Evolutionary conservation across 371 early-diverging fungal species (phyloP).

Genomic region (Mucor circinelloides): DNA sequence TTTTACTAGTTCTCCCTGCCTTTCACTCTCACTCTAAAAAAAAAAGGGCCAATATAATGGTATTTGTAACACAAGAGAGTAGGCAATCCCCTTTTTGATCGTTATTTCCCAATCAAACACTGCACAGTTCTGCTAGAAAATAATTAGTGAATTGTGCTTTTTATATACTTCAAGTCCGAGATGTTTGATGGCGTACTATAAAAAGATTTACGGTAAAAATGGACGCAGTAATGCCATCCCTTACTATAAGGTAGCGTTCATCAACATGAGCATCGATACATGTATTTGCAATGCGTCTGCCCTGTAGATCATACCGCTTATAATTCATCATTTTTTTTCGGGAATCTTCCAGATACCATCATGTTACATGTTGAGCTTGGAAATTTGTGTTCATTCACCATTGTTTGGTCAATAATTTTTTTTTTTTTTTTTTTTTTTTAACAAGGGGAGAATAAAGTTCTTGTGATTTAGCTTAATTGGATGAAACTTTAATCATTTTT

Average conservation of each 20-base stretch:
- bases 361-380: constrained; percentile 1
- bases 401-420: neutral
- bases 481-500: neutral
- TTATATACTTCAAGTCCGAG: neutral
- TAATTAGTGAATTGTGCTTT: neutral
- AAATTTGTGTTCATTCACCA: neutral
- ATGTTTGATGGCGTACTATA: neutral
- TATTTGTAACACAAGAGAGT: neutral
- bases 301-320: neutral
- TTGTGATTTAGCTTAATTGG: neutral
- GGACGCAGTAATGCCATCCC: neutral
- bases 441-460: neutral
- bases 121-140: neutral
- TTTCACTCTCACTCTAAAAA: neutral
- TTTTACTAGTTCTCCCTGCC: neutral
- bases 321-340: neutral
- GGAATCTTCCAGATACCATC: neutral
- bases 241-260: neutral
- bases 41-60: neutral
- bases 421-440: neutral
- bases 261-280: neutral
- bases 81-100: neutral
- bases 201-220: neutral
- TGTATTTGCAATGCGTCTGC: neutral
- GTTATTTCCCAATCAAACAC: constrained; percentile 3